Evolutionary conservation across 2,329 filamentous ascomycete species (phyloP), one percentile per base, ranked within the genome.

Genomic region (Remersonia thermophila): DNA sequence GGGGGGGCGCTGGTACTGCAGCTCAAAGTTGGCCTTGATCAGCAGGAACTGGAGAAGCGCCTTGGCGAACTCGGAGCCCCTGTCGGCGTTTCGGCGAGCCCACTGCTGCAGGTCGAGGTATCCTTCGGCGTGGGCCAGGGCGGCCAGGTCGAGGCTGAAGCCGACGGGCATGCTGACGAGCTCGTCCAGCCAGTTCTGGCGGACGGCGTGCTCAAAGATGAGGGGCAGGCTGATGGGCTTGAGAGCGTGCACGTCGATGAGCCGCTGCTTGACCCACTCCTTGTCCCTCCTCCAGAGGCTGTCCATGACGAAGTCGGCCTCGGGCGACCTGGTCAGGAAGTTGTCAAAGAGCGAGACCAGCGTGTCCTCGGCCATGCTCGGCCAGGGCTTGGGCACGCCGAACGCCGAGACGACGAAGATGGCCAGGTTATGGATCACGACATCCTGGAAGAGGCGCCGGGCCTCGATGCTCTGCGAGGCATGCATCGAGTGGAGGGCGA

Each of bases 241-340:
- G 39, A 69, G 63, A 28, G 79, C 80, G 55, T 91, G 85, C 7
- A 74, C 71, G 40, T 86, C 79, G 29, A 89, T 76, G 25, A 98
- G 73, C 40, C 83, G 77, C 45, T 79, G 73, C 8, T 80, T 79
- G 12, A 96, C 82, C 81, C 86, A 96, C 14, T 80, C 71, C 47
- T 79, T 83, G 54, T 96, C 85, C 53, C 91, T 86, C 47, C 81
- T 79, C 87, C 89, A 96, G 5, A 94, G 63, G 40, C 85, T 87
- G 53, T 94, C 80, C 39, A 98, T 71, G 11, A 94, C 89, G 44
- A 95, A 93, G 46, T 87, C 79, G 55, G 84, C 82, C 37, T 87
- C 75, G 4, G 78, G 70, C 9, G 85, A 77, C 56, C 87, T 87
- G 51, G 78, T 72, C 18, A 95, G 67, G 54, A 93, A 95, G 9